Evolutionary conservation across 2,329 filamentous ascomycete species (phyloP).

Genomic region (Lasiodiplodia sp.): DNA sequence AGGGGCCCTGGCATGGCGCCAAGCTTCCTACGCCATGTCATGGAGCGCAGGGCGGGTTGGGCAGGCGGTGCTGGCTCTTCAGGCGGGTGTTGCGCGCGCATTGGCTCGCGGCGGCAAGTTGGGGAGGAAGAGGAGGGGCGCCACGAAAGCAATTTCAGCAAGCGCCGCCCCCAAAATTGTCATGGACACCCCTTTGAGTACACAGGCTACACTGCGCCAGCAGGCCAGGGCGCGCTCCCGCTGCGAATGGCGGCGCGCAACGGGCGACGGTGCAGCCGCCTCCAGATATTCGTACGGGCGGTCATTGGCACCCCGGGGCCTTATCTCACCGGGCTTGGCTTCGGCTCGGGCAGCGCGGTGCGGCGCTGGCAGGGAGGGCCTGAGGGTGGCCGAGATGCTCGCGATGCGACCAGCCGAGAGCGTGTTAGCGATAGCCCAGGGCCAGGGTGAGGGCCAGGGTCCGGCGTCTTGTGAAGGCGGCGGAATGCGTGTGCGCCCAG

Average conservation of each 20-base stretch:
- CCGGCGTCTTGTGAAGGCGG: not conserved
- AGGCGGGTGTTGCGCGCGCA: constrained; percentile 20
- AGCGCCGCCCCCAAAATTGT: constrained; percentile 11
- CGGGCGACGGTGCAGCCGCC: constrained; percentile 1
- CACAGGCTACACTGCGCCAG: constrained; percentile 1
- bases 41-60: constrained; percentile 10
- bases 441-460: constrained; percentile 4
- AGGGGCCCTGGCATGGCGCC: constrained; percentile 2
- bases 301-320: constrained; percentile 26
- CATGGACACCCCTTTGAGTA: not conserved
- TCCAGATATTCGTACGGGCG: constrained; percentile 10
- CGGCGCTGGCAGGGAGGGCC: constrained; percentile 5
- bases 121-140: not conserved
- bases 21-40: not conserved
- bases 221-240: not conserved
- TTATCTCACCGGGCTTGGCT: constrained; percentile 18
- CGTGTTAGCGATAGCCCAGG: constrained; percentile 2
- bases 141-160: constrained; percentile 25
- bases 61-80: constrained; percentile 8
- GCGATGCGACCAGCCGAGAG: constrained; percentile 21
- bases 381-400: constrained; percentile 12
- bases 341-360: constrained; percentile 15
- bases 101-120: constrained; percentile 3
- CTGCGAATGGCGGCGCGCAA: constrained; percentile 5
- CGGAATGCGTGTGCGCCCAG: constrained; percentile 16